Conservation (phyloP, 1,284 basidiomycete genomes). For the Microbotryum intermedium region DNA sequence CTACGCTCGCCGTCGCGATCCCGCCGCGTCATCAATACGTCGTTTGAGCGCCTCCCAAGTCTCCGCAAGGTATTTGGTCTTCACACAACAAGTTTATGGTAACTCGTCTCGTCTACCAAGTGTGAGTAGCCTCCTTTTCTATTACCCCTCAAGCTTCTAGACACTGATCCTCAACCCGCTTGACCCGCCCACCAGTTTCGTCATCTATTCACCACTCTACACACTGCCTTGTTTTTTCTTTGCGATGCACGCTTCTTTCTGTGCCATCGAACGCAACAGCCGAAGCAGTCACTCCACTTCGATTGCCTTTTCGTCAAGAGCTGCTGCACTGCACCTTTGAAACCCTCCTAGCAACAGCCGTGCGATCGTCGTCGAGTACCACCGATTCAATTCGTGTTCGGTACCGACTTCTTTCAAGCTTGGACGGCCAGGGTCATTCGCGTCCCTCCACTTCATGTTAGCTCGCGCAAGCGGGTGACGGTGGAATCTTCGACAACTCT, state of each 20-base stretch:
- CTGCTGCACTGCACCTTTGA: constrained; percentile 2
- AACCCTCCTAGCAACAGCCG: not conserved
- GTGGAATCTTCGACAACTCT: not conserved
- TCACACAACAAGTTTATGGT: too few relatives aligned
- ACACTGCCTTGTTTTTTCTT: not conserved
- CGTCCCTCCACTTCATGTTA: not conserved
- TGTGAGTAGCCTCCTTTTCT: too few relatives aligned
- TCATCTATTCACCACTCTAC: not conserved
- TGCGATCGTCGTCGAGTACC: not conserved
- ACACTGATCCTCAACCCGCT: too few relatives aligned
- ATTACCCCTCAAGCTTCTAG: too few relatives aligned
- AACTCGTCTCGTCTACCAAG: too few relatives aligned
- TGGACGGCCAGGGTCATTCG: too few relatives aligned
- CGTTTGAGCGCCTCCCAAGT: too few relatives aligned
- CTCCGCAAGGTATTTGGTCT: too few relatives aligned
- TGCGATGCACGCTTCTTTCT: constrained; percentile 3
- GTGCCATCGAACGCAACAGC: constrained; percentile 14
- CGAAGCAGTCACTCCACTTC: not conserved
- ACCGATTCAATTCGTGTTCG: constrained; percentile 16
- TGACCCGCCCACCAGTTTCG: too few relatives aligned
- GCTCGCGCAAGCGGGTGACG: not conserved
- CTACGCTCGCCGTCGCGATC: too few relatives aligned
- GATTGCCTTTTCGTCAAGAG: not conserved
- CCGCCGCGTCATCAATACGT: too few relatives aligned
- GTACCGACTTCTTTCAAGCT: not conserved